phyloP scores from a whole-genome alignment of 352 stramenopile species.

The Phytophthora sp. region DNA sequence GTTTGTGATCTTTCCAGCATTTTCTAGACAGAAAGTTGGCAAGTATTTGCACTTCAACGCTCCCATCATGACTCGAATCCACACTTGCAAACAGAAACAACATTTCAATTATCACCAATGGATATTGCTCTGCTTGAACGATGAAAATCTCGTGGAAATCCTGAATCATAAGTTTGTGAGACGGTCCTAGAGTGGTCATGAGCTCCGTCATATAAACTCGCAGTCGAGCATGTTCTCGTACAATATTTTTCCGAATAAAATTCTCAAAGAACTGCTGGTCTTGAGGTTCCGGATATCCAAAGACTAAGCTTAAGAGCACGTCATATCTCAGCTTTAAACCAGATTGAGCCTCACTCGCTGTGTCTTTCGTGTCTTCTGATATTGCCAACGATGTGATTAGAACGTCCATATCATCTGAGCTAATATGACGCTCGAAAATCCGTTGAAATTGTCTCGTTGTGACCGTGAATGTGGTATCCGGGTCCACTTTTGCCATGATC shows the following conservation, averaged over 20 bases:
- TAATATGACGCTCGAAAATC: slow-evolving; percentile 61
- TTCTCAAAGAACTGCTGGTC: slow-evolving; percentile 27
- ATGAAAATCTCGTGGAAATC: slow-evolving; percentile 26
- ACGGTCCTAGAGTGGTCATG: slow-evolving; percentile 18
- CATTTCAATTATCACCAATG: slow-evolving; percentile 34
- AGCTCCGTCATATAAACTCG: slow-evolving; percentile 20
- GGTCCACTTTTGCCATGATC: slow-evolving; percentile 64
- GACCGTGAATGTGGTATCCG: slow-evolving; percentile 36
- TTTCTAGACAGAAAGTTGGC: slow-evolving; percentile 32
- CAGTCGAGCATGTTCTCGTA: slow-evolving; percentile 15
- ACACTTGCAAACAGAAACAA: slow-evolving; percentile 49
- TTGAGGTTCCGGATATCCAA: slow-evolving; percentile 43
- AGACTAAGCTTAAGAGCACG: slow-evolving; percentile 58
- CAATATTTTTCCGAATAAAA: slow-evolving; percentile 34
- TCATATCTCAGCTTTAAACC: slow-evolving; percentile 46
- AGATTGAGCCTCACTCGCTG: background rate
- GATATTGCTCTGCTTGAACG: background rate
- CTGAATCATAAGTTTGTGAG: slow-evolving; percentile 19
- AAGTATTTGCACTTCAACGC: slow-evolving; percentile 33
- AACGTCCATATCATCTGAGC: slow-evolving; percentile 40
- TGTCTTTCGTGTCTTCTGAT: background rate
- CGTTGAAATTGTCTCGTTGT: slow-evolving; percentile 48
- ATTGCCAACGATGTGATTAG: slow-evolving; percentile 27
- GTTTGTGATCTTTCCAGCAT: slow-evolving; percentile 29
- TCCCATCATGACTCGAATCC: slow-evolving; percentile 29